Conservation (phyloP, 2,329 filamentous ascomycete species). For the Truncatella angustata region DNA sequence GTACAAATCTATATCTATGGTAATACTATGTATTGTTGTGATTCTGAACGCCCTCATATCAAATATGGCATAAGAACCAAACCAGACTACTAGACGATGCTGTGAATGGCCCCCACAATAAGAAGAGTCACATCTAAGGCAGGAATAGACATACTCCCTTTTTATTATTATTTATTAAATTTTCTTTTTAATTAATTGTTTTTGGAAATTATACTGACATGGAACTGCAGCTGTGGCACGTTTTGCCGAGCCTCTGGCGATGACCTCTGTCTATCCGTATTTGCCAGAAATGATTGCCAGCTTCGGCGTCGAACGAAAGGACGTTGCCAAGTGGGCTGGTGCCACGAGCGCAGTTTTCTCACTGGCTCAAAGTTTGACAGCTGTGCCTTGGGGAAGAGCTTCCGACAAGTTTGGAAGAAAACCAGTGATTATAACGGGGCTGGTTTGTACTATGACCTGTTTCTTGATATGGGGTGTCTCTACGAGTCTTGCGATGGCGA, state of each 20-base stretch:
- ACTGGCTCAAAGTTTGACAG: slow-evolving; percentile 67
- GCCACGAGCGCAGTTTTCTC: slow-evolving; percentile 72
- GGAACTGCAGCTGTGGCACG: slow-evolving; percentile 65
- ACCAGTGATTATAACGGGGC: slow-evolving; percentile 71
- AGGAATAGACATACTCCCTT: too few relatives aligned
- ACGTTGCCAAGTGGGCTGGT: slow-evolving; percentile 80
- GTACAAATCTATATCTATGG: too few relatives aligned
- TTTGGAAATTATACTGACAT: slow-evolving; percentile 30
- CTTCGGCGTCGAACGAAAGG: slow-evolving; percentile 68
- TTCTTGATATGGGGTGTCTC: slow-evolving; percentile 85
- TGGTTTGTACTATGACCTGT: slow-evolving; percentile 76
- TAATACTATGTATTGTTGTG: too few relatives aligned
- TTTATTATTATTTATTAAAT: too few relatives aligned
- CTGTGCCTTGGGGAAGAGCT: slow-evolving; percentile 71
- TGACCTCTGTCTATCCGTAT: slow-evolving; percentile 70
- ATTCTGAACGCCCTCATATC: slow-evolving; percentile 9
- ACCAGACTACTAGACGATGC: neutral
- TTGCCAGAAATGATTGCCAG: slow-evolving; percentile 81
- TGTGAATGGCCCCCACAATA: neutral
- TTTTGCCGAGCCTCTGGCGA: slow-evolving; percentile 72
- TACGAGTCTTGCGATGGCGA: slow-evolving; percentile 74
- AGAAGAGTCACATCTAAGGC: neutral
- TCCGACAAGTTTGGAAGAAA: slow-evolving; percentile 83
- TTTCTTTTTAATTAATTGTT: too few relatives aligned
- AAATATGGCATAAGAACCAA: neutral